Base-by-base conservation (phyloP, 441 rosid genomes). In the Adansonia grandidieri region DNA sequence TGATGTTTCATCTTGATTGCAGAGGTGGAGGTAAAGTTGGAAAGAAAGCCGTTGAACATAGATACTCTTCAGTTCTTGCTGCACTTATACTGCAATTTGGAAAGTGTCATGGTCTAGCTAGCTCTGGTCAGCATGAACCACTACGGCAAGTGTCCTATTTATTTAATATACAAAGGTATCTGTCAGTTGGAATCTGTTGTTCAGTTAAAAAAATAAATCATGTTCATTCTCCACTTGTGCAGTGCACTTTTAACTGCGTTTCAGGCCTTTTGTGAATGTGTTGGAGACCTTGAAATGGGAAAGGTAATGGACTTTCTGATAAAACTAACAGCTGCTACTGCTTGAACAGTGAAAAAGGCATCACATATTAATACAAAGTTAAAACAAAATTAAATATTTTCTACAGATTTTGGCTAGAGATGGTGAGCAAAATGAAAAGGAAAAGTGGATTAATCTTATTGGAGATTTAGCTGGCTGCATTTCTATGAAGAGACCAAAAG, bases 251-350 rank as follows among this genome's bases (percentile, higher is more conserved):
- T 94, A 81, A 85, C 91, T 73, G 93, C 99, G 82, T 94, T 94
- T 88, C 98, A 91, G 84, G 95, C 98, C 69, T 97, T 97, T 82
- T 97, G 99, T 86, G 99, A 97, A 84, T 97, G 98, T 82, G 95
- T 97, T 82, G 99, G 99, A 76, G 99, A 97, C 84, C 91, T 97
- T 81, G 99, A 97, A 89, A 94, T 97, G 99, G 98, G 98, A 78
- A 97, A 97, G 99, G 99, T 96, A 91, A 48, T 66, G 56, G 47
- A 63, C 79, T 73, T 7, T 67, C 71, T 11, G 58, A 50, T 44
- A 61, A 22, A 8, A n/a, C 71, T 54, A 57, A 57, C 13, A 44
- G 9, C 67, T 44, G 20, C 53, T 73, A 44, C 76, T 75, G 53
- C 65, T 54, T 66, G 40, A 53, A 42, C 44, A 75, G 70, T 42